Base-by-base conservation (phyloP, 164 flowering plant genomes). In the Dillenia suffruticosa region DNA sequence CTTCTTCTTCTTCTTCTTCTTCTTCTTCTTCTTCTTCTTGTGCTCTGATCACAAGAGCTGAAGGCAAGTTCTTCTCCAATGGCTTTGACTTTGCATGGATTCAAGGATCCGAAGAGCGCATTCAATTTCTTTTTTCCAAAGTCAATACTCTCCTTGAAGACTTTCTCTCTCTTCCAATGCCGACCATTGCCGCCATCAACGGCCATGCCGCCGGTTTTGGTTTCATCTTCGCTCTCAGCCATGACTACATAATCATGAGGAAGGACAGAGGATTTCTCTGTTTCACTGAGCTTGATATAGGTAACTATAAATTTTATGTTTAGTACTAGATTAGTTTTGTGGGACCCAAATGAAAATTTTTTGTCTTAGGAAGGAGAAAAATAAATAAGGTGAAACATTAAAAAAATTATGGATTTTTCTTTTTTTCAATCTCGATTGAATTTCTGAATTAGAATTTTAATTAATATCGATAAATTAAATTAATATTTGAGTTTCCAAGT, bases 121-220 rank as follows among this genome's bases (percentile, higher is more conserved):
- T 67, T 48, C 57, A 12, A 0, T 66, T 53, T 60, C 74, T 85
- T 82, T 49, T 51, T 11, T 22, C 44, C 0, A 12, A 26, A 9
- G 51, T 77, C 52, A 46, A 50, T 8, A 61, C 76, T 0, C 46
- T 89, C 14, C 49, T 86, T 10, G 56, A 77, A 14, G 88, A 81
- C 13, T 71, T 92, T 19, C 32, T 88, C 56, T 80, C 85, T 1
- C 81, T 92, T 43, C 96, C 96, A 0, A 74, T 92, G 76, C 98
- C 96, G 6, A 92, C 96, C n/a, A 74, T 92, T 53, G 96, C 96
- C 7, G 93, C 96, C 54, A 78, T 90, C 59, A 58, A 81, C 7
- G 98, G 98, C 56, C 96, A 92, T 74, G 92, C 96, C 19, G 78
- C 88, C 5, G 96, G 91, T 9, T 90, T 81, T 13, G 98, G 96